A percentile compares a stretch with the other conserved stretches of the same genome.
phyloP scores from a whole-genome alignment of 768 basidiomycete genomes.

The Boletus barrowsii region DNA sequence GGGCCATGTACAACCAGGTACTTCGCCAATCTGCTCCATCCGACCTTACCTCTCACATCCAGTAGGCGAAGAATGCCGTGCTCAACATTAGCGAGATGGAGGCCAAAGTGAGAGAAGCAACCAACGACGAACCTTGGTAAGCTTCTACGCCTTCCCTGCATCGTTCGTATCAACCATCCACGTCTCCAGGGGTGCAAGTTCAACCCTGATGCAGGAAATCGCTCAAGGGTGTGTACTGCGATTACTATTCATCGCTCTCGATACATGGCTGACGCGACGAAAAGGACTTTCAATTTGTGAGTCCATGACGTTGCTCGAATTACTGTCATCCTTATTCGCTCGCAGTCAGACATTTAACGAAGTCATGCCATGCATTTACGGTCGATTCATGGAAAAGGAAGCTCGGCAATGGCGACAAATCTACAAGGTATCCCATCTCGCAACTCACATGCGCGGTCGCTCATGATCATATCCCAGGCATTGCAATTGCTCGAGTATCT shows the following conservation, averaged over 20 bases:
- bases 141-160: slow-evolving; percentile 20
- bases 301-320: slow-evolving; percentile 25
- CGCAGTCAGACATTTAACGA: slow-evolving; percentile 95
- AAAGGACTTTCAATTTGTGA: slow-evolving; percentile 96
- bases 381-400: slow-evolving; percentile 97
- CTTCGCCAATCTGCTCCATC: slow-evolving; percentile 4
- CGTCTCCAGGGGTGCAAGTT: slow-evolving; percentile 86
- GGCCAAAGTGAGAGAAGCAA: slow-evolving; percentile 93
- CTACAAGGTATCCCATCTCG: slow-evolving; percentile 69
- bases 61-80: slow-evolving; percentile 91
- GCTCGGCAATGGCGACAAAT: slow-evolving; percentile 98
- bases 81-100: slow-evolving; percentile 97
- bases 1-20: slow-evolving; percentile 92
- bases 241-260: neutral
- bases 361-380: slow-evolving; percentile 97
- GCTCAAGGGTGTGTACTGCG: slow-evolving; percentile 77
- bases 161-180: neutral
- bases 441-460: neutral
- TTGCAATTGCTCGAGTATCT: slow-evolving; percentile 93
- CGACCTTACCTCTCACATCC: slow-evolving; percentile 2
- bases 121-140: slow-evolving; percentile 97
- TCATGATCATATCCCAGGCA: slow-evolving; percentile 47
- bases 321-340: slow-evolving; percentile 7
- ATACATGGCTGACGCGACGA: slow-evolving; percentile 13
- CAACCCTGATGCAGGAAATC: slow-evolving; percentile 97